phyloP scores from a whole-genome alignment of 164 flowering plant genomes.

The Liquidambar formosana region DNA sequence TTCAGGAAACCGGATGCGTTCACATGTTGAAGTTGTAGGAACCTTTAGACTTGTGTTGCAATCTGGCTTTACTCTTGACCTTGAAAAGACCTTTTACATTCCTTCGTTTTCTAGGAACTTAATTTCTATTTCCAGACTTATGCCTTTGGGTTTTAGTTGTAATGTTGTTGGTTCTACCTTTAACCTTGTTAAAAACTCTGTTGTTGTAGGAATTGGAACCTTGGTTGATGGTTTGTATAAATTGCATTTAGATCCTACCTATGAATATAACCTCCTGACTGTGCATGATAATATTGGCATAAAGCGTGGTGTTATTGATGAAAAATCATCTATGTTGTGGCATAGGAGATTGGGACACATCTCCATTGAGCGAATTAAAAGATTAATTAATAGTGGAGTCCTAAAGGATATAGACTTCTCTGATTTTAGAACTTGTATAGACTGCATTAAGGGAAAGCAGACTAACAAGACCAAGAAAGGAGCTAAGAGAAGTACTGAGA shows the following conservation, averaged over 20 bases:
- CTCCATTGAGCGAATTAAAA: background rate
- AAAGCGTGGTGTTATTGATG: too few relatives aligned
- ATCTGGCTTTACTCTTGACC: background rate
- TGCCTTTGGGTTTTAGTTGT: background rate
- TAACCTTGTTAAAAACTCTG: background rate
- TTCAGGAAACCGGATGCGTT: background rate
- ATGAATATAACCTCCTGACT: too few relatives aligned
- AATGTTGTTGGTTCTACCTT: background rate
- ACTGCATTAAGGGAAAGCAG: background rate
- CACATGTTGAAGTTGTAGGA: background rate
- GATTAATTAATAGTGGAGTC: too few relatives aligned
- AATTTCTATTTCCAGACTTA: constrained; percentile 13
- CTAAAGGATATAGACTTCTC: background rate
- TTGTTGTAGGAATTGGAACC: too few relatives aligned
- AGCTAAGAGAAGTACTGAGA: background rate
- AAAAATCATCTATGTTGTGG: background rate
- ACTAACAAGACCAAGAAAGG: background rate
- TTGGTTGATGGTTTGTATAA: too few relatives aligned
- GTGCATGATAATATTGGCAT: too few relatives aligned
- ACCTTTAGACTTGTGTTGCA: background rate
- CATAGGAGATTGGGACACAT: background rate
- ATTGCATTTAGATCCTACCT: too few relatives aligned
- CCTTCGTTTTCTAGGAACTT: constrained; percentile 11
- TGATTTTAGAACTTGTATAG: background rate
- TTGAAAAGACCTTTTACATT: constrained; percentile 11